phyloP scores from a whole-genome alignment of 768 basidiomycete genomes.

The Rubroboletus pulcherrimus region DNA sequence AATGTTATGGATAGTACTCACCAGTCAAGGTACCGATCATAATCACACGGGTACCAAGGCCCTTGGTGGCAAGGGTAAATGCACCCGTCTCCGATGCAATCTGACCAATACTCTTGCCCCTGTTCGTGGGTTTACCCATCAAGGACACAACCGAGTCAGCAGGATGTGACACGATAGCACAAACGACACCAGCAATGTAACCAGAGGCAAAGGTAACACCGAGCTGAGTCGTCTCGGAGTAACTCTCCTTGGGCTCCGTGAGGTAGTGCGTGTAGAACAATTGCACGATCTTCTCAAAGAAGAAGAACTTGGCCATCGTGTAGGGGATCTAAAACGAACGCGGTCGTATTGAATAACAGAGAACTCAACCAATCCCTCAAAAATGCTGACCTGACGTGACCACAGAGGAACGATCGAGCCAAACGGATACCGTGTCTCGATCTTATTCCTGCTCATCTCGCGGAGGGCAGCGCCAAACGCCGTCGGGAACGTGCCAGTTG shows the following conservation, averaged over 20 bases:
- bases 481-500: constrained; percentile 72
- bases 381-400: constrained; percentile 71
- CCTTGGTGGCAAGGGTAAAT: constrained; percentile 68
- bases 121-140: constrained; percentile 87
- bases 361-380: too few relatives aligned
- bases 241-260: constrained; percentile 70
- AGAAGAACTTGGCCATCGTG: constrained; percentile 99
- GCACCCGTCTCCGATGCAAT: constrained; percentile 73
- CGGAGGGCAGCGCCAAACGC: constrained; percentile 65
- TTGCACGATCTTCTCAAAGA: constrained; percentile 86
- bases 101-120: constrained; percentile 69
- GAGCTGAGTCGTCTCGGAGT: constrained; percentile 81
- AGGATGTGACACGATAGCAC: constrained; percentile 94
- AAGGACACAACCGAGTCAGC: constrained; percentile 91
- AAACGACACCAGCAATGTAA: constrained; percentile 93
- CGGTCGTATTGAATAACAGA: not conserved
- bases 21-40: constrained; percentile 70
- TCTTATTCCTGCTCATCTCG: constrained; percentile 65
- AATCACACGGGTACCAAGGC: constrained; percentile 81
- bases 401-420: constrained; percentile 82
- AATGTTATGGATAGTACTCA: constrained; percentile 13
- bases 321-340: constrained; percentile 73
- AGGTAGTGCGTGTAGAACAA: constrained; percentile 88
- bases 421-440: constrained; percentile 80
- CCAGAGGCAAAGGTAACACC: constrained; percentile 87